Base-by-base conservation (phyloP, 202 grass and related monocot genomes). In the Panicum virgatum region DNA sequence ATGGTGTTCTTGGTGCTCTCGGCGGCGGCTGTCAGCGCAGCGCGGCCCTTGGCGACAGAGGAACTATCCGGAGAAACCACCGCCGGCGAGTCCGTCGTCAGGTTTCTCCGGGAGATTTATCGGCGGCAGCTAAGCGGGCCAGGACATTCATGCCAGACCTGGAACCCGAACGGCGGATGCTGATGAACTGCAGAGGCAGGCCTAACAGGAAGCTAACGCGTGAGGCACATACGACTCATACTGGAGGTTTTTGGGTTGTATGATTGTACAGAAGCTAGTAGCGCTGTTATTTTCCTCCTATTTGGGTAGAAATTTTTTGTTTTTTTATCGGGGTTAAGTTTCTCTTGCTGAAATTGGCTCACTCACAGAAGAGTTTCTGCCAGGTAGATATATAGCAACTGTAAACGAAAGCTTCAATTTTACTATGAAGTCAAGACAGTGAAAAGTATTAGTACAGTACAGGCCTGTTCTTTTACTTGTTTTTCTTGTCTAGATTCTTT, bases 141-240 rank as follows among this genome's bases (percentile, higher is more conserved):
- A 52, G 20, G 60, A 5, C 78, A 72, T 51, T 89, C 83, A 1
- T 89, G 88, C 67, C 0, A 4, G 2, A 89, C 83, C 37, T 67
- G 51, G 23, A 53, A 46, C 73, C 83, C 88, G 7, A 89, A 86
- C 73, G 51, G 42, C 2, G 73, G 83, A 12, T 89, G 88, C 61
- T 48, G 65, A 76, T n/a, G 61, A 46, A 72, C 10, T 45, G 65
- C 66, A 48, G 53, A 63, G 30, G 25, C 66, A 69, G 13, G 66
- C 42, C 16, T 69, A 25, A 26, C 65, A 23, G 65, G 59, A 62
- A 72, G 64, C 63, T 63, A 44, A 27, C 9, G 37, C 16, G 14
- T 70, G 40, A 48, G 36, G 15, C 29, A n/a, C 36, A 36, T 63
- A 20, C 32, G 6, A 64, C 15, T 36, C 61, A 4, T 20, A 32